phyloP scores from a whole-genome alignment of 805 yeast genomes.

The Candida krabiensis region DNA sequence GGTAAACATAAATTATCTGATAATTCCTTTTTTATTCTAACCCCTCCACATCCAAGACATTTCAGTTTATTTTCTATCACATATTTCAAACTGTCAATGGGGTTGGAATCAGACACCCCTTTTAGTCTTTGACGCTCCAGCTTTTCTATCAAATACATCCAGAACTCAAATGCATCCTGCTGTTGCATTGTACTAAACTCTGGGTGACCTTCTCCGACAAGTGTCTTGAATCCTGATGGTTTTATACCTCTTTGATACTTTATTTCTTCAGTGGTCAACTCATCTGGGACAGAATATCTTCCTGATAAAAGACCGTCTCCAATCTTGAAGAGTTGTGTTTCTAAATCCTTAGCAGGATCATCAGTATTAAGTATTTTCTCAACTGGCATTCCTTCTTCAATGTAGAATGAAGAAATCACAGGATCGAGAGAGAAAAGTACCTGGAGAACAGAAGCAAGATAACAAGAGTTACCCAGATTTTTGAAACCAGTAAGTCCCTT shows the following conservation, averaged over 20 bases:
- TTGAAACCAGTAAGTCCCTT: conserved; percentile 78
- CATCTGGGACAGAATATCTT: conserved; percentile 63
- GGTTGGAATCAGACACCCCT: conserved; percentile 33
- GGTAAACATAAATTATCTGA: conserved; percentile 67
- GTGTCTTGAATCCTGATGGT: conserved; percentile 72
- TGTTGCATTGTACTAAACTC: conserved; percentile 88
- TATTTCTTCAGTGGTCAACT: conserved; percentile 36
- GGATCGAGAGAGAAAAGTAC: conserved; percentile 51
- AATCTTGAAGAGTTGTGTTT: conserved; percentile 75
- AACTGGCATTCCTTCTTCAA: conserved; percentile 34
- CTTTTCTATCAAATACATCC: conserved; percentile 63
- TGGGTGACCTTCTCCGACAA: conserved; percentile 73
- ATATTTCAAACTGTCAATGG: conserved; percentile 64
- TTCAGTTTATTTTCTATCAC: conserved; percentile 62
- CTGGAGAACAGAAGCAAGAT: conserved; percentile 80
- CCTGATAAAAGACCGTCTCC: conserved; percentile 80
- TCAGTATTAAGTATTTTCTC: conserved; percentile 32
- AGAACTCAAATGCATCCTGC: conserved; percentile 94
- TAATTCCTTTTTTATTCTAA: conserved; percentile 53
- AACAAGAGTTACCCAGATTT: conserved; percentile 93
- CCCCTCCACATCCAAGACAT: conserved; percentile 57
- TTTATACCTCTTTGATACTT: conserved; percentile 74
- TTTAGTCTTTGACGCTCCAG: conserved; percentile 49
- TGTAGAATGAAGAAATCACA: conserved; percentile 40
- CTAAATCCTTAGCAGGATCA: conserved; percentile 64